Evolutionary conservation across 257 asterid genomes (phyloP), one percentile per base, ranked within the genome.

Genomic region (Petrea volubilis): DNA sequence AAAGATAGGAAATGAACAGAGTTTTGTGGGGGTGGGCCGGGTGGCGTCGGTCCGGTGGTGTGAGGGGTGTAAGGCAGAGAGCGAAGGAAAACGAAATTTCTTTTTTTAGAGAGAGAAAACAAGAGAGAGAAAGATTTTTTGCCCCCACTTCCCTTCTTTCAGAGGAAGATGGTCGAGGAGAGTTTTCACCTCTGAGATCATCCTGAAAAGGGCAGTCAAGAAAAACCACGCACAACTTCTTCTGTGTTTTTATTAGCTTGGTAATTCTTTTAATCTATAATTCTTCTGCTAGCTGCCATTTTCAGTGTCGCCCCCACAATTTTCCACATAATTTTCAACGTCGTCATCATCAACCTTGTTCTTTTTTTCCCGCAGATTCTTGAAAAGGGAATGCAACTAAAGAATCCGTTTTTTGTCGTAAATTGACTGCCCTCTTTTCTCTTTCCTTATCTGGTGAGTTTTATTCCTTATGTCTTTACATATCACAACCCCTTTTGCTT

Each of bases 101-200:
- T 64, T 78, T 77, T 75, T 79, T 76, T 79, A 70, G 84, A 68
- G 77, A 59, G 78, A 73, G 78, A 72, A 76, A 78, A 72, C 60
- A 71, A 62, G 77, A 79, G 85, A 81, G 83, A 82, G 82, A 67
- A 61, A 49, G 70, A 61, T 71, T 64, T 62, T 51, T 66, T 65
- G 75, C 24, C 81, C 69, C 81, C 77, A 63, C 71, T 77, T 81
- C 79, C 82, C 80, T 81, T 75, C 84, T 86, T 88, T 87, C 98
- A 88, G 93, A 86, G 79, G 82, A 69, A 83, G 96, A 76, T 89
- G 96, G 88, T 91, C 97, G 96, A 84, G 70, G 97, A 87, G 96
- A 86, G 75, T 74, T 80, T 81, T 77, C 82, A 81, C 82, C 92
- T 91, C 97, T 91, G 90, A 91, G 96, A 91, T 89, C 97, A 91